A percentile compares a stretch with the other conserved stretches of the same genome.
Evolutionary conservation across 257 asterid species (phyloP).

Genomic region (Jacaranda copaia): DNA sequence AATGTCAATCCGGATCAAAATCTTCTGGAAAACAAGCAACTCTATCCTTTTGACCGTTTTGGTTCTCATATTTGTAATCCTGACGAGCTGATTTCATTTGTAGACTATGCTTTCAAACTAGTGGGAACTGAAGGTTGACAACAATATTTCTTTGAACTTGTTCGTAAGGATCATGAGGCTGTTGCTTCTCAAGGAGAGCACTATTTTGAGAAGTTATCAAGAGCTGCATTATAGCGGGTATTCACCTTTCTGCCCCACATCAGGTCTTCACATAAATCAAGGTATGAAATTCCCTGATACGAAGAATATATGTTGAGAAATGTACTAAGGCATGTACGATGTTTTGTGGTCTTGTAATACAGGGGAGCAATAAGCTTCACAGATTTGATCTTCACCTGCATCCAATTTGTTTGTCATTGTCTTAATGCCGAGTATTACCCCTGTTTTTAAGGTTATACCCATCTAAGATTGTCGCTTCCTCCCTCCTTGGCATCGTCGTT

Average conservation of each 20-base stretch:
- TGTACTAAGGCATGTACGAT: not conserved
- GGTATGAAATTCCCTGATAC: not conserved
- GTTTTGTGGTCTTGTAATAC: not conserved
- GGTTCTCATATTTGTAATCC: conserved; percentile 52
- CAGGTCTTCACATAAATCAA: not conserved
- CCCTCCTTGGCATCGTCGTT: too few relatives aligned
- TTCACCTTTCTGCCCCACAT: not conserved
- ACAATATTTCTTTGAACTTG: not conserved
- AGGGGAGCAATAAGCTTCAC: too few relatives aligned
- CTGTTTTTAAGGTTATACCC: too few relatives aligned
- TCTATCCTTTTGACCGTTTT: conserved; percentile 31
- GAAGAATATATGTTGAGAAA: too few relatives aligned
- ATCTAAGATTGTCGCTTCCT: too few relatives aligned
- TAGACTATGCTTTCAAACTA: conserved; percentile 54
- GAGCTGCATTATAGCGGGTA: conserved; percentile 3
- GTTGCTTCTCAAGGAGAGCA: not conserved
- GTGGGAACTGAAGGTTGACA: conserved; percentile 38
- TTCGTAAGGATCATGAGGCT: not conserved
- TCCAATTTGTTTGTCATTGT: too few relatives aligned
- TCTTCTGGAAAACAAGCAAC: conserved; percentile 41
- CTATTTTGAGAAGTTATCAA: not conserved
- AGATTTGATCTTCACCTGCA: too few relatives aligned
- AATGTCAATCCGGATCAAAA: conserved; percentile 17
- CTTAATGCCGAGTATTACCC: too few relatives aligned
- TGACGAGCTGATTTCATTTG: conserved; percentile 58